Evolutionary conservation across 1,284 basidiomycete genomes (phyloP).

Genomic region (Pseudozyma hubeiensis): DNA sequence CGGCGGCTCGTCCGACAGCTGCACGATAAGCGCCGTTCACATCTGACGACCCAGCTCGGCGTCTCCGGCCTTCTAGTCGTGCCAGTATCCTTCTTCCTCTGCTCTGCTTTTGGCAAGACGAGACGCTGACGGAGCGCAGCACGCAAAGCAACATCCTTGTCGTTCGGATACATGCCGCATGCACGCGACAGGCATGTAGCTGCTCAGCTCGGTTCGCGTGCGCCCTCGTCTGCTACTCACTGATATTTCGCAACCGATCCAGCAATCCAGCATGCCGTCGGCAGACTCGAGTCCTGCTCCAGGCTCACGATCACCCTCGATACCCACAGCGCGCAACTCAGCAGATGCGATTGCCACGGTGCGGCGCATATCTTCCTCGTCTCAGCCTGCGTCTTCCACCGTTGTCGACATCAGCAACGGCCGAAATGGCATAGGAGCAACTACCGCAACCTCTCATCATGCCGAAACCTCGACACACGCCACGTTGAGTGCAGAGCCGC

Average conservation of each 20-base stretch:
- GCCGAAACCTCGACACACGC: neutral
- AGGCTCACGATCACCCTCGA: neutral
- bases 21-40: neutral
- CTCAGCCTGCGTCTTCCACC: neutral
- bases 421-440: neutral
- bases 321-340: neutral
- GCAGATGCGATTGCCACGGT: neutral
- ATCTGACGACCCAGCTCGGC: neutral
- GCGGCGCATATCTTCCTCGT: slow-evolving; percentile 1
- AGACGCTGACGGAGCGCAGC: no score
- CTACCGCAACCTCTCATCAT: slow-evolving; percentile 1
- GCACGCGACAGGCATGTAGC: neutral
- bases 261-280: neutral
- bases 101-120: no score
- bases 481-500: neutral
- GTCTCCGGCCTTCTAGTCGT: no score
- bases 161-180: neutral
- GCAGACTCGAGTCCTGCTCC: slow-evolving; percentile 3
- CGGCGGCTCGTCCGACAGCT: neutral
- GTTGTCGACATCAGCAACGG: neutral
- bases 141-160: no score
- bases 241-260: neutral
- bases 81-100: no score
- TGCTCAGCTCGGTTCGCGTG: no score
- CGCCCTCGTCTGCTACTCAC: neutral